Conservation (phyloP, 108 stramenopile genomes). For the Seminavis robusta region DNA sequence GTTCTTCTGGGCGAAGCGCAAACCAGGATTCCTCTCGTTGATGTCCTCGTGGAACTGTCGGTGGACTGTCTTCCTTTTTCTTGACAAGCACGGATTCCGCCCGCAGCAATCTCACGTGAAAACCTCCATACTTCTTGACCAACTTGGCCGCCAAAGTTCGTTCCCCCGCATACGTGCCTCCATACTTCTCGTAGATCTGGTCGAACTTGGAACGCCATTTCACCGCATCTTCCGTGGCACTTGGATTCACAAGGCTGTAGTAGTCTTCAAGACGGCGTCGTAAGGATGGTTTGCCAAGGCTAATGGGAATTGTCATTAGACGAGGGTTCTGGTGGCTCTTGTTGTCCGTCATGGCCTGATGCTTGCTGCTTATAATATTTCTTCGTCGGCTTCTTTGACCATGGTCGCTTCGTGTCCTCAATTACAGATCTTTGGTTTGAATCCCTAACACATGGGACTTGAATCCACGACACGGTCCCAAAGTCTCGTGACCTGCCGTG, state of each 20-base stretch:
- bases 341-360: too few relatives aligned
- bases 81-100: constrained; percentile 24
- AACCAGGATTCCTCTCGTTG: constrained; percentile 25
- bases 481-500: too few relatives aligned
- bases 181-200: constrained; percentile 71
- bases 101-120: constrained; percentile 45
- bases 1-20: constrained; percentile 28
- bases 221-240: constrained; percentile 30
- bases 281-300: constrained; percentile 65
- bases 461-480: too few relatives aligned
- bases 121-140: constrained; percentile 70
- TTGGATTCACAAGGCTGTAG: constrained; percentile 73
- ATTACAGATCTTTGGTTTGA: too few relatives aligned
- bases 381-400: too few relatives aligned
- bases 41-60: background rate
- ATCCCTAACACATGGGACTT: too few relatives aligned
- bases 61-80: background rate
- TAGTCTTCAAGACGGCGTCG: constrained; percentile 79
- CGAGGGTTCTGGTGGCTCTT: too few relatives aligned
- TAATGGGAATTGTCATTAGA: constrained; percentile 45
- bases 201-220: constrained; percentile 68
- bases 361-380: too few relatives aligned
- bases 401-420: too few relatives aligned
- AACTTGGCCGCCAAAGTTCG: constrained; percentile 57
- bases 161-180: constrained; percentile 71